Evolutionary conservation across 495 filamentous ascomycete genomes (phyloP).

Genomic region (Podospora anserina): DNA sequence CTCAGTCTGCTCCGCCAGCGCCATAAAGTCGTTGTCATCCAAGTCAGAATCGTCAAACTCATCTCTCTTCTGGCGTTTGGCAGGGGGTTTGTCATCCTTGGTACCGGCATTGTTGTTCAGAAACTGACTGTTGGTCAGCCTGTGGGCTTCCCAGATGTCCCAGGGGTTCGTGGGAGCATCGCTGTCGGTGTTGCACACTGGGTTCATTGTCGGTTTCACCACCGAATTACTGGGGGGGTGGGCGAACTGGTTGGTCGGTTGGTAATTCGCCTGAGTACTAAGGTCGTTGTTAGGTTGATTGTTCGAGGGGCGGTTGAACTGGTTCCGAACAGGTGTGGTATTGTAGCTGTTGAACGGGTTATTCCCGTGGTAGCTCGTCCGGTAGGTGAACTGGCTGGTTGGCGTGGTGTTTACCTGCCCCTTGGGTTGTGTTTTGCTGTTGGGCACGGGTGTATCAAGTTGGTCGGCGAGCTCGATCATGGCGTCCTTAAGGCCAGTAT

Average conservation of each 20-base stretch:
- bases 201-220: too few relatives aligned
- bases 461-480: neutral
- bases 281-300: neutral
- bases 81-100: neutral
- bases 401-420: neutral
- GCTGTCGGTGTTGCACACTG: neutral
- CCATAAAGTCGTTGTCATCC: neutral
- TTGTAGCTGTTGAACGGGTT: neutral
- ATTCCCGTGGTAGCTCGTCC: neutral
- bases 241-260: too few relatives aligned
- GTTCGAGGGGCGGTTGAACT: neutral
- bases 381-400: neutral
- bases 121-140: neutral
- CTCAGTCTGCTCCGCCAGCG: neutral
- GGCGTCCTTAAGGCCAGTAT: neutral
- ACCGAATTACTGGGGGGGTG: too few relatives aligned
- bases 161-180: neutral
- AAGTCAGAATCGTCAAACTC: neutral
- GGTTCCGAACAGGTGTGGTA: neutral
- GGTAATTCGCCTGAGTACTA: too few relatives aligned
- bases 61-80: neutral
- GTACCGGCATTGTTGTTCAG: neutral
- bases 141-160: neutral
- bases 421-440: neutral
- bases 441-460: neutral